phyloP scores from a whole-genome alignment of 768 basidiomycete species.

The Rhodotorula paludigena region DNA sequence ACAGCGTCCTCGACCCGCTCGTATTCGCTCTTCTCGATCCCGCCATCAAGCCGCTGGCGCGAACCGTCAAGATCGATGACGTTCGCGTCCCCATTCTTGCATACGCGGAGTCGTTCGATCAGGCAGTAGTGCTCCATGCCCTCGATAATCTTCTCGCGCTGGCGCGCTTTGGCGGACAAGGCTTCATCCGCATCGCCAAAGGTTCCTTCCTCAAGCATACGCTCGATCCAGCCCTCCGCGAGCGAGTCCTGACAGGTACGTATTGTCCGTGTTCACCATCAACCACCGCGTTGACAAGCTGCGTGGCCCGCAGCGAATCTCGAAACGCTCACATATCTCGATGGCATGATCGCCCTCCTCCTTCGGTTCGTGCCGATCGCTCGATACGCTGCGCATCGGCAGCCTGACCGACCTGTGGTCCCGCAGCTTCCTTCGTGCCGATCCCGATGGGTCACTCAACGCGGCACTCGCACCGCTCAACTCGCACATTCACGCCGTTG shows the following conservation, averaged over 20 bases:
- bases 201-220: slow-evolving; percentile 62
- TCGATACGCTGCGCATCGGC: too few species aligned
- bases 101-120: slow-evolving; percentile 74
- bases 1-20: slow-evolving; percentile 83
- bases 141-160: slow-evolving; percentile 72
- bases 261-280: not conserved
- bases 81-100: slow-evolving; percentile 62
- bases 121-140: slow-evolving; percentile 64
- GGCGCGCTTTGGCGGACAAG: slow-evolving; percentile 81
- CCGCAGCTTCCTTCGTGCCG: slow-evolving; percentile 68
- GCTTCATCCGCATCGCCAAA: slow-evolving; percentile 70
- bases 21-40: slow-evolving; percentile 72
- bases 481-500: slow-evolving; percentile 62
- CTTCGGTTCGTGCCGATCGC: slow-evolving; percentile 55
- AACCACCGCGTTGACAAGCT: not conserved
- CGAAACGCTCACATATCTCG: slow-evolving; percentile 56
- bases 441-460: slow-evolving; percentile 57
- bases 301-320: slow-evolving; percentile 11
- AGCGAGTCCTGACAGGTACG: slow-evolving; percentile 61
- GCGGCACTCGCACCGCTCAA: slow-evolving; percentile 62
- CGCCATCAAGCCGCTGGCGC: slow-evolving; percentile 56
- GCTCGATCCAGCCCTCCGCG: slow-evolving; percentile 59
- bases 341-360: slow-evolving; percentile 66
- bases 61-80: slow-evolving; percentile 57
- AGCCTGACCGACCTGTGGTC: too few species aligned